phyloP scores from a whole-genome alignment of 306 rosid species.

The Pterocarpus macrocarpus region DNA sequence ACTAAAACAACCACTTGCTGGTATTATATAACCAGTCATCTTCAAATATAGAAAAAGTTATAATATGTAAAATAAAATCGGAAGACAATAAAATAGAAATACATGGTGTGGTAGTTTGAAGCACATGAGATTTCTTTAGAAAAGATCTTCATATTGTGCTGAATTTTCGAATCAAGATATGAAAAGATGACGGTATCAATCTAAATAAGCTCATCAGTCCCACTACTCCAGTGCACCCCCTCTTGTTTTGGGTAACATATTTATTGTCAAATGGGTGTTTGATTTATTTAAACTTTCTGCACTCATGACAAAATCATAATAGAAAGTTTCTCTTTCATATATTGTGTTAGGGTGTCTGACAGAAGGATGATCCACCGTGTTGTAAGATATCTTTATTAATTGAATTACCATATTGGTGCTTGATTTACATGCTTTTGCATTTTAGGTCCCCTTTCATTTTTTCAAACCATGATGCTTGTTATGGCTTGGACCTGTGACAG shows the following conservation, averaged over 20 bases:
- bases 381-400: neutral
- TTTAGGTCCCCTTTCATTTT: neutral
- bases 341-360: neutral
- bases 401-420: neutral
- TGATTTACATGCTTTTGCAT: neutral
- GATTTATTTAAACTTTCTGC: neutral
- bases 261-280: neutral
- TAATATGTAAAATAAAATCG: neutral
- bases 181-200: neutral
- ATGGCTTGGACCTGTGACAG: neutral
- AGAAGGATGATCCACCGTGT: neutral
- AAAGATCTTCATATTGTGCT: neutral
- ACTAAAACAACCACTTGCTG: neutral
- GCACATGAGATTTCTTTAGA: constrained; percentile 1
- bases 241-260: neutral
- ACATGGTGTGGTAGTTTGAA: constrained; percentile 3
- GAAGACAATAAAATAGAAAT: neutral
- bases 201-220: neutral
- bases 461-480: neutral
- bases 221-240: neutral
- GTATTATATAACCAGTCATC: neutral
- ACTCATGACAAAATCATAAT: neutral
- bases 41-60: constrained; percentile 5
- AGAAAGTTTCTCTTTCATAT: neutral
- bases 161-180: neutral